A percentile compares a stretch with the other conserved stretches of the same genome.
phyloP scores from a whole-genome alignment of 2,329 filamentous ascomycete species.

The Trichophyton benhamiae region DNA sequence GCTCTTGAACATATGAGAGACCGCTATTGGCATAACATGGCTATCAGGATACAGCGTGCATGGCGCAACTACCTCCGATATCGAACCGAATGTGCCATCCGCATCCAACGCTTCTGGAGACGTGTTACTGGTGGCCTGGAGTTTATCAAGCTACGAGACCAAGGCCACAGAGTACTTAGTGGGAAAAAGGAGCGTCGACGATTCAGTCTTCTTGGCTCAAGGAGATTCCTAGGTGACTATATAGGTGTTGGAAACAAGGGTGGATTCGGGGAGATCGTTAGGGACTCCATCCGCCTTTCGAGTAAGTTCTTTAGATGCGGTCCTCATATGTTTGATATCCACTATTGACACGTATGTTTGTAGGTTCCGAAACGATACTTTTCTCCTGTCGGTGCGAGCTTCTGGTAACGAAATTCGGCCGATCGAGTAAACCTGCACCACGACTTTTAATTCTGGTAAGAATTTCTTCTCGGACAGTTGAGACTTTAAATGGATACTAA shows the following conservation, averaged over 20 bases:
- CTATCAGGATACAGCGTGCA: conserved; percentile 88
- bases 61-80: conserved; percentile 96
- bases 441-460: conserved; percentile 61
- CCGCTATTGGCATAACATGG: conserved; percentile 99
- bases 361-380: conserved; percentile 53
- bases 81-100: conserved; percentile 77
- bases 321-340: neutral
- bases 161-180: conserved; percentile 69
- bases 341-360: neutral
- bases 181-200: conserved; percentile 82
- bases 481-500: conserved; percentile 13
- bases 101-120: conserved; percentile 92
- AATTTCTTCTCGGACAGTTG: conserved; percentile 4
- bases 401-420: conserved; percentile 85
- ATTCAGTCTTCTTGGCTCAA: conserved; percentile 81
- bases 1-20: conserved; percentile 96
- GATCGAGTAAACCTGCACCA: conserved; percentile 85
- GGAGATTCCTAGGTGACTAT: conserved; percentile 90
- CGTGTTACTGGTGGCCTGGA: conserved; percentile 84
- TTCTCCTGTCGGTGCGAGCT: conserved; percentile 90
- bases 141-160: conserved; percentile 74
- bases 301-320: conserved; percentile 34
- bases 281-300: conserved; percentile 58
- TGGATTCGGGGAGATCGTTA: conserved; percentile 70
- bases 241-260: conserved; percentile 70